phyloP scores from a whole-genome alignment of 352 stramenopile genomes.

The Saprolegnia diclina region DNA sequence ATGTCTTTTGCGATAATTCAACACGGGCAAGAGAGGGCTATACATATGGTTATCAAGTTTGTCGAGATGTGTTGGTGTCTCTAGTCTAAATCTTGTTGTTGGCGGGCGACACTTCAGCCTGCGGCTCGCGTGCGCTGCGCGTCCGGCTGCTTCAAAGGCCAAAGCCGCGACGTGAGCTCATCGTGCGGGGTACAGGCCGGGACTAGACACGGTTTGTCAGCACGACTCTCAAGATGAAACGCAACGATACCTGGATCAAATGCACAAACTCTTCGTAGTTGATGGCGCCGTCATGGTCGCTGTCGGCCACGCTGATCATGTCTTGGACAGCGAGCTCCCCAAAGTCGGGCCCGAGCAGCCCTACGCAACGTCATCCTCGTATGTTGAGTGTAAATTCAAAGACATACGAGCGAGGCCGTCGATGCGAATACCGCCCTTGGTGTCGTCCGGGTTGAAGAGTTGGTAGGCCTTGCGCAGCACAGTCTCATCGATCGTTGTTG shows the following conservation, averaged over 20 bases:
- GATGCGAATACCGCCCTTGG: constrained; percentile 46
- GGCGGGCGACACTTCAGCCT: background rate
- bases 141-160: background rate
- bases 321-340: constrained; percentile 2
- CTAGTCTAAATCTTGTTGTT: no score
- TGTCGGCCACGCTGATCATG: constrained; percentile 20
- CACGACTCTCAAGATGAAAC: background rate
- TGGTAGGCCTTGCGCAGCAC: constrained; percentile 49
- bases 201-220: background rate
- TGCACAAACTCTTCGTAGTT: constrained; percentile 27
- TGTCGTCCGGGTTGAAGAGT: constrained; percentile 58
- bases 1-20: no score
- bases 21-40: no score
- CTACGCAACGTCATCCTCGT: background rate
- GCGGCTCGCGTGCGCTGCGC: background rate
- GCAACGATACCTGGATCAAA: constrained; percentile 16
- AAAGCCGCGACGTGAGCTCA: background rate
- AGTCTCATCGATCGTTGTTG: constrained; percentile 56
- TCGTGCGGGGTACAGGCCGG: background rate
- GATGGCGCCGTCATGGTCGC: constrained; percentile 18
- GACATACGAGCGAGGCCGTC: constrained; percentile 42
- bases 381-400: background rate
- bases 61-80: no score
- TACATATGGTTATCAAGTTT: no score
- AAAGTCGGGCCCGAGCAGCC: constrained; percentile 12